Conservation (phyloP, 768 basidiomycete species). For the Leucocoprinus birnbaumii region DNA sequence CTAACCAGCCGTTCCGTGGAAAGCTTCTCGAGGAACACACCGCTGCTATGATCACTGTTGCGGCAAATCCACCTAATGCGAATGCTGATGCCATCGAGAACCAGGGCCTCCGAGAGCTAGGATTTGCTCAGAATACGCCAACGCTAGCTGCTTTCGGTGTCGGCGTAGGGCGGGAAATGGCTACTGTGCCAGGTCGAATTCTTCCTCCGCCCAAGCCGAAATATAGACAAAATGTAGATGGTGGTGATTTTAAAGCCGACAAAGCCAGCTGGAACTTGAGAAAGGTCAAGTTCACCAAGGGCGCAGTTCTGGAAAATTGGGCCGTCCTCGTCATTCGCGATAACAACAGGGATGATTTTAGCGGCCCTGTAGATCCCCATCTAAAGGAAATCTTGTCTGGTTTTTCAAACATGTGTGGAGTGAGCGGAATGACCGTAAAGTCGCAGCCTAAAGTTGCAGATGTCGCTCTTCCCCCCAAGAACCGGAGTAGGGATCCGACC, state of each 20-base stretch:
- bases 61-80: conserved; percentile 67
- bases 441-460: conserved; percentile 33
- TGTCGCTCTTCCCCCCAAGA: conserved; percentile 49
- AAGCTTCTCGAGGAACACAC: conserved; percentile 70
- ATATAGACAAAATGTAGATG: conserved; percentile 51
- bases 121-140: conserved; percentile 40
- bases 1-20: conserved; percentile 68
- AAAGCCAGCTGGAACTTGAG: conserved; percentile 81
- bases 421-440: conserved; percentile 56
- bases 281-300: conserved; percentile 58
- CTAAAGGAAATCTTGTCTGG: conserved; percentile 42
- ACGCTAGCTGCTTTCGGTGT: conserved; percentile 60
- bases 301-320: conserved; percentile 59
- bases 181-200: conserved; percentile 67
- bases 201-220: conserved; percentile 58
- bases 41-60: conserved; percentile 65
- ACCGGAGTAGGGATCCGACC: conserved; percentile 46
- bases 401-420: conserved; percentile 61
- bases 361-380: conserved; percentile 48
- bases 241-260: conserved; percentile 18
- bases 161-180: conserved; percentile 57
- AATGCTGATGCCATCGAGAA: conserved; percentile 64
- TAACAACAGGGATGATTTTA: conserved; percentile 56
- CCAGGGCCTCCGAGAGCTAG: conserved; percentile 60
- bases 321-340: conserved; percentile 68